Evolutionary conservation across 306 rosid genomes (phyloP).

Genomic region (Fragaria nilgerrensis): DNA sequence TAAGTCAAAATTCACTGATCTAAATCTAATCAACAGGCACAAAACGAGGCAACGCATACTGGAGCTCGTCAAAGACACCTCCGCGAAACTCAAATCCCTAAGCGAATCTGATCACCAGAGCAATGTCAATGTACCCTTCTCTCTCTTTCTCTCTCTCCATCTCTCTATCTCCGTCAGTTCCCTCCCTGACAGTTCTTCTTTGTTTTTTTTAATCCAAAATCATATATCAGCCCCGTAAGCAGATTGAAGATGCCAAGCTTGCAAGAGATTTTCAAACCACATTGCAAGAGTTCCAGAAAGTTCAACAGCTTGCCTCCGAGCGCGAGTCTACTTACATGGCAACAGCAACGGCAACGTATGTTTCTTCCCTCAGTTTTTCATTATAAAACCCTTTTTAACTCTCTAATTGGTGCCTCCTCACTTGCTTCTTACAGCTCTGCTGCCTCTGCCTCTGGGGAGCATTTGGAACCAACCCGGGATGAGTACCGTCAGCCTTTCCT

Average conservation of each 20-base stretch:
- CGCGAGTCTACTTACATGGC: conserved; percentile 58
- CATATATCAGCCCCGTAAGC: conserved; percentile 45
- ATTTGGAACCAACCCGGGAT: conserved; percentile 38
- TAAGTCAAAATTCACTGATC: neutral
- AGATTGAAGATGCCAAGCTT: conserved; percentile 72
- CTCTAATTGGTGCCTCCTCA: neutral
- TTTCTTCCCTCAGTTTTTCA: neutral
- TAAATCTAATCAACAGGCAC: conserved; percentile 40
- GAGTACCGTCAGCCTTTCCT: conserved; percentile 59
- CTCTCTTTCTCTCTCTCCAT: neutral
- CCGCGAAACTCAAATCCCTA: conserved; percentile 66
- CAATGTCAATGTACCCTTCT: conserved; percentile 34
- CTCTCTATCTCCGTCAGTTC: too few relatives aligned
- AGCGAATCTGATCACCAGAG: conserved; percentile 44
- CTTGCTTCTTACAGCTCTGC: conserved; percentile 14
- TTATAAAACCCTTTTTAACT: neutral
- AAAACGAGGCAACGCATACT: conserved; percentile 61
- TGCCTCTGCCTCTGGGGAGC: conserved; percentile 9
- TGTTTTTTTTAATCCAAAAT: neutral
- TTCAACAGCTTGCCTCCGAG: conserved; percentile 72
- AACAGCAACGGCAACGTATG: neutral
- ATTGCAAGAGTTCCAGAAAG: conserved; percentile 74
- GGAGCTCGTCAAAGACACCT: conserved; percentile 70
- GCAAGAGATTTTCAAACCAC: conserved; percentile 78
- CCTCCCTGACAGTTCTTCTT: neutral